phyloP scores from a whole-genome alignment of 2,329 filamentous ascomycete species.

The Remersonia thermophila region DNA sequence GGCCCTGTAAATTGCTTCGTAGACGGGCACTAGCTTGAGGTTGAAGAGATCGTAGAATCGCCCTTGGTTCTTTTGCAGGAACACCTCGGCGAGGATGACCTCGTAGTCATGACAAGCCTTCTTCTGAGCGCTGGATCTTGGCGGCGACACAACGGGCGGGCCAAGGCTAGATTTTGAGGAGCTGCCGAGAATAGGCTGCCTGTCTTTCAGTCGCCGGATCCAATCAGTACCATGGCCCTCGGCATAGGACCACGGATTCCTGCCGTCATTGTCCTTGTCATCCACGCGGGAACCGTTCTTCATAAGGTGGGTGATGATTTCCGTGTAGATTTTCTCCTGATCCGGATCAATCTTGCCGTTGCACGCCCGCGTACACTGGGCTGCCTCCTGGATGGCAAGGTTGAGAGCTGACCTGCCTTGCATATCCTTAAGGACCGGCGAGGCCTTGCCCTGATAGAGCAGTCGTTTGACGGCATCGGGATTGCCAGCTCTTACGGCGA shows the following conservation, averaged over 20 bases:
- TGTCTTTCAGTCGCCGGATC: constrained; percentile 6
- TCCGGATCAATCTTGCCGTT: constrained; percentile 1
- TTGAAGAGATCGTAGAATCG: constrained; percentile 7
- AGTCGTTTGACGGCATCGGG: constrained; percentile 6
- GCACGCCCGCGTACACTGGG: neutral
- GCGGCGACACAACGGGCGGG: too few species aligned
- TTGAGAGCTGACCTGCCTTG: constrained; percentile 5
- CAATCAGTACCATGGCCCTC: constrained; percentile 2
- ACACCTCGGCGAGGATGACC: constrained; percentile 7
- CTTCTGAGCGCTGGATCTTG: too few species aligned
- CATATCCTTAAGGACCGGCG: constrained; percentile 1
- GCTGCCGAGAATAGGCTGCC: constrained; percentile 6
- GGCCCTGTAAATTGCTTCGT: constrained; percentile 3
- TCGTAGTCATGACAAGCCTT: constrained; percentile 4
- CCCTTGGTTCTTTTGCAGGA: constrained; percentile 4
- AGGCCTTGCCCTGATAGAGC: constrained; percentile 4
- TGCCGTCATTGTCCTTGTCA: constrained; percentile 5
- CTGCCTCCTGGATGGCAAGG: constrained; percentile 6
- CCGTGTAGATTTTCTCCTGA: constrained; percentile 1
- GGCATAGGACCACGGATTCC: constrained; percentile 4
- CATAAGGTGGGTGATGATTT: constrained; percentile 6
- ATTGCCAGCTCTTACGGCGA: constrained; percentile 2
- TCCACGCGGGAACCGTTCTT: constrained; percentile 5
- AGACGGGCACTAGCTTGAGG: constrained; percentile 2
- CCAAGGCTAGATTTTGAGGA: too few species aligned